Percentiles rank a stretch among this genome's conserved stretches.
phyloP scores from a whole-genome alignment of 352 stramenopile genomes.

The Globisporangium cystogenes region DNA sequence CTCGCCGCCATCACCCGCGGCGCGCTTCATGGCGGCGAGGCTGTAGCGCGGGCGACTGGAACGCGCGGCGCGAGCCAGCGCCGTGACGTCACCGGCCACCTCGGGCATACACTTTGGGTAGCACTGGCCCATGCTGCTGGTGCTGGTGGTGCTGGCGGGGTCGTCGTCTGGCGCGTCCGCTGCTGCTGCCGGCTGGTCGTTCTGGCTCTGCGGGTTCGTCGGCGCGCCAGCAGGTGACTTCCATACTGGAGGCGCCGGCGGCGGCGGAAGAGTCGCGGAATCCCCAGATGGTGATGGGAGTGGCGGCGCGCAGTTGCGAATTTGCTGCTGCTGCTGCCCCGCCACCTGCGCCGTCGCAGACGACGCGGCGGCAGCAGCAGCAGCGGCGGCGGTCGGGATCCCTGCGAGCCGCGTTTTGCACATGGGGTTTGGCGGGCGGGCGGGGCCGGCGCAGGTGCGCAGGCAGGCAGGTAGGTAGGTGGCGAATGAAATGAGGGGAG shows the following conservation, averaged over 20 bases:
- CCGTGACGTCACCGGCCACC: conserved; percentile 11
- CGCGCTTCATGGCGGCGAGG: conserved; percentile 1
- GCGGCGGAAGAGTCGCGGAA: conserved; percentile 1
- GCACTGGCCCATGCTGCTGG: conserved; percentile 26
- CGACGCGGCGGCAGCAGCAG: too few species aligned
- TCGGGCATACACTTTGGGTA: conserved; percentile 41
- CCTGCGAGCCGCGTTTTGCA: not conserved
- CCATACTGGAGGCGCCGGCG: not conserved
- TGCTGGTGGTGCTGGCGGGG: too few species aligned
- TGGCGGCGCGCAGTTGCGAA: conserved; percentile 20
- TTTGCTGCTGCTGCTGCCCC: not conserved
- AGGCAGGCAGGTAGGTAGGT: too few species aligned
- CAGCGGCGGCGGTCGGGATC: not conserved
- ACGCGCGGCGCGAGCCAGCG: conserved; percentile 2
- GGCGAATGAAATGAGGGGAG: too few species aligned
- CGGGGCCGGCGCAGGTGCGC: too few species aligned
- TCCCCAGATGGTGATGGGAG: not conserved
- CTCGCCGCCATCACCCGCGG: not conserved
- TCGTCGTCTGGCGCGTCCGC: not conserved
- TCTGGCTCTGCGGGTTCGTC: not conserved
- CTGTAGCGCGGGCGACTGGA: conserved; percentile 7
- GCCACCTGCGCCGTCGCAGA: not conserved
- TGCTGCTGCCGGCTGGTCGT: not conserved
- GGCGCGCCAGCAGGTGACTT: not conserved
- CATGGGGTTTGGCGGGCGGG: not conserved